Percentiles rank a stretch among this genome's conserved stretches.
These are phyloP conservation scores for Bacidia gigantensis DNA, from an alignment of 495 filamentous ascomycete genomes.

Conservation along the genomic window DNA sequence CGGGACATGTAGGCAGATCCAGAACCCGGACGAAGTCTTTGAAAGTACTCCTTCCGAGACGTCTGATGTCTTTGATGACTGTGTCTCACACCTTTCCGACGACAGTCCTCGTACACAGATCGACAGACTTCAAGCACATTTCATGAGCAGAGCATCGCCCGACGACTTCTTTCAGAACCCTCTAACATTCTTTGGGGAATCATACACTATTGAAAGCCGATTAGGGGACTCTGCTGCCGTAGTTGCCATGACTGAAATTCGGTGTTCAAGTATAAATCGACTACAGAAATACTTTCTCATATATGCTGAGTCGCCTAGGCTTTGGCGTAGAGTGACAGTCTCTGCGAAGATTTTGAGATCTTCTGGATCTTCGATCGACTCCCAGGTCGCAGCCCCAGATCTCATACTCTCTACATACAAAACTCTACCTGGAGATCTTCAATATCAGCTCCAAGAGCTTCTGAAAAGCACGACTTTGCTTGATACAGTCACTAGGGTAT, in stretches of 20 bases:
- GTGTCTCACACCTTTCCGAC: too few relatives aligned
- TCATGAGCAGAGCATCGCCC: too few relatives aligned
- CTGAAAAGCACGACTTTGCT: not conserved
- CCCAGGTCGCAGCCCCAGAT: not conserved
- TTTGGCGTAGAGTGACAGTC: constrained; percentile 1
- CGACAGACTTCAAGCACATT: not conserved
- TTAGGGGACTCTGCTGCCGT: too few relatives aligned
- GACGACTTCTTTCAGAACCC: too few relatives aligned
- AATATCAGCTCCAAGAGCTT: not conserved
- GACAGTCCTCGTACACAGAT: too few relatives aligned
- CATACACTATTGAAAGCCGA: too few relatives aligned
- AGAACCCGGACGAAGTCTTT: too few relatives aligned
- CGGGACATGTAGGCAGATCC: too few relatives aligned
- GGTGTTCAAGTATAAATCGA: not conserved
- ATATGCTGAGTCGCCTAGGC: not conserved
- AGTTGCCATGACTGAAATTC: too few relatives aligned
- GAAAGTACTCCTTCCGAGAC: too few relatives aligned
- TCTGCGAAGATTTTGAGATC: not conserved
- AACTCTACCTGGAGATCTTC: not conserved
- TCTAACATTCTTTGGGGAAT: too few relatives aligned
- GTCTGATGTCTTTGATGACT: too few relatives aligned
- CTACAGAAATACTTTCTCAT: constrained; percentile 5
- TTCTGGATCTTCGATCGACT: not conserved
- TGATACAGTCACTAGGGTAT: constrained; percentile 2
- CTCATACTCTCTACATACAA: not conserved